Evolutionary conservation across 257 asterid species (phyloP), one percentile per base, ranked within the genome.

Genomic region (Plantago elongata): DNA sequence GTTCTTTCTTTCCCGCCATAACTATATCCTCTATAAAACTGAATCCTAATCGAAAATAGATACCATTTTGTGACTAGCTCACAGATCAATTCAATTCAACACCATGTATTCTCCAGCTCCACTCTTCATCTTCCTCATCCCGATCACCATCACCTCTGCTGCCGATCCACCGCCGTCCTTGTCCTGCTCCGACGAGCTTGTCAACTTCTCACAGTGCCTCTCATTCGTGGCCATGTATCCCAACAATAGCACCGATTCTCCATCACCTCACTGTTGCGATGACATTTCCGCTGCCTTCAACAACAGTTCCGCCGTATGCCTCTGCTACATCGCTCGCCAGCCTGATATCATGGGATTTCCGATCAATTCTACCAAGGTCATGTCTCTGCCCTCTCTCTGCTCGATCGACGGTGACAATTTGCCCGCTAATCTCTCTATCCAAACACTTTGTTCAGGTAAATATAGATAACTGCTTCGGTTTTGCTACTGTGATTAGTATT

Each of bases 311-410:
- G 83, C 82, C 13, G 46, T 84, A 66, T 90, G 97, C 56, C 63
- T 87, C 57, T 89, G 97, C 71, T 78, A 87, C 82, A 68, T 90
- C 45, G 51, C 84, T 40, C 81, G 42, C 17, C 72, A 75, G 61
- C 95, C 96, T 29, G 63, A 64, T 40, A 70, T 84, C 40, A 77
- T 90, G 54, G 96, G 96, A 29, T 87, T 87, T 68, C 93, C 96
- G 14, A 66, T 87, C 68, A 76, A 70, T 75, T 64, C 82, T 9
- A 60, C 77, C 43, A 84, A 65, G 67, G 68, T 87, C 30, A 22
- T 77, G 52, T 78, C 95, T 34, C 87, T 90, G 72, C 50, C 86
- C 30, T 74, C 85, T 45, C 62, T 80, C 51, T 90, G 97, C 48
- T 79, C 77, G 16, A 9, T 46, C 45, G 66, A 54, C 9, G 65